A percentile compares a stretch with the other conserved stretches of the same genome.
These are phyloP conservation scores for Metschnikowia kunwiensis DNA, from an alignment of 805 yeast species.

Conservation along the genomic window DNA sequence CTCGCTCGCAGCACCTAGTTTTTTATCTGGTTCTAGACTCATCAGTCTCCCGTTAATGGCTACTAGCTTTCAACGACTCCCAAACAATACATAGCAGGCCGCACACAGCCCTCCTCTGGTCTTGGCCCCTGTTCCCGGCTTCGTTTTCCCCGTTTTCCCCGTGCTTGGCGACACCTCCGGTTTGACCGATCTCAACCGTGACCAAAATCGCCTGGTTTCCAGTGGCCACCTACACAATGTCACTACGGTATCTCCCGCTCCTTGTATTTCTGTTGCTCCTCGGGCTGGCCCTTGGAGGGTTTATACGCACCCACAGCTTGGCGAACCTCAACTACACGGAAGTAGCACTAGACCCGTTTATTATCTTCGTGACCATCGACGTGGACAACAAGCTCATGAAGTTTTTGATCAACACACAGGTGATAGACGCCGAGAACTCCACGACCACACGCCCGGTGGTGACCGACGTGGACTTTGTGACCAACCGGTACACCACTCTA, in stretches of 20 bases:
- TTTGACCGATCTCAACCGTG: not conserved
- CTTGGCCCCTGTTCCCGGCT: too few species aligned
- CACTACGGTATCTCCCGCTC: slow-evolving; percentile 2
- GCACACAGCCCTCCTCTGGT: too few species aligned
- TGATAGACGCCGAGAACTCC: slow-evolving; percentile 11
- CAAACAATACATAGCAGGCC: too few species aligned
- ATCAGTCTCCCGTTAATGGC: too few species aligned
- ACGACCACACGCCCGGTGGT: slow-evolving; percentile 22
- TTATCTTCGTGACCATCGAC: slow-evolving; percentile 37
- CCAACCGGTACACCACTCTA: slow-evolving; percentile 49
- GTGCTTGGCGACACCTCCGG: not conserved
- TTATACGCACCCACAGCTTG: slow-evolving; percentile 24
- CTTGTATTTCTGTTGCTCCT: slow-evolving; percentile 12
- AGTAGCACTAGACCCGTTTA: slow-evolving; percentile 19
- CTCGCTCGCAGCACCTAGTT: too few species aligned
- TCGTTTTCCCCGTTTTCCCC: not conserved
- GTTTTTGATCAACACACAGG: slow-evolving; percentile 36
- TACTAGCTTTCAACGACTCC: too few species aligned
- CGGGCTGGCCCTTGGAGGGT: slow-evolving; percentile 18
- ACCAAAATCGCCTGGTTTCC: not conserved
- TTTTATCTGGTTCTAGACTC: too few species aligned
- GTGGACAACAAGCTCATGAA: slow-evolving; percentile 26
- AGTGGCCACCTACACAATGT: not conserved
- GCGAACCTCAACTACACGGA: slow-evolving; percentile 6
- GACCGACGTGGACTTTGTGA: slow-evolving; percentile 42